phyloP scores from a whole-genome alignment of 441 rosid species.

The Theobroma grandiflorum region DNA sequence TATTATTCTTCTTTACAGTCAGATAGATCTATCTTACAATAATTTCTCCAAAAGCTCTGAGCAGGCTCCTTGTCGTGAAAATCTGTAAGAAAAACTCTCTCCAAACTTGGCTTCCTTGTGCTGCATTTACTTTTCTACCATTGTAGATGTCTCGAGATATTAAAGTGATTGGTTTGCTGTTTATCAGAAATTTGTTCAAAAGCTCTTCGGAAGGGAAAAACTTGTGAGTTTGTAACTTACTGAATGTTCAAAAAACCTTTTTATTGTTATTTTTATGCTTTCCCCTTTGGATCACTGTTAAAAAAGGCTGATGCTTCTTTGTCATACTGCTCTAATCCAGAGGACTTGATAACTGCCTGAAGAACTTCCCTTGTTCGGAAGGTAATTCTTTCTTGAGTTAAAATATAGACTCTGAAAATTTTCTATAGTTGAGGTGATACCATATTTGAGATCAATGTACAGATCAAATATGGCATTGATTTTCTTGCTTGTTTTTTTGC shows the following conservation, averaged over 20 bases:
- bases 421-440: not conserved
- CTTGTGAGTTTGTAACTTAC: constrained; percentile 37
- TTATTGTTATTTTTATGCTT: not conserved
- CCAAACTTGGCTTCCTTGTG: not conserved
- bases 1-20: constrained; percentile 31
- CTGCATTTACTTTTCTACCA: not conserved
- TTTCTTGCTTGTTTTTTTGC: not conserved
- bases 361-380: constrained; percentile 35
- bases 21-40: constrained; percentile 48
- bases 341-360: constrained; percentile 30
- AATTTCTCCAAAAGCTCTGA: constrained; percentile 34
- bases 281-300: not conserved
- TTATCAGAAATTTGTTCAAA: constrained; percentile 44
- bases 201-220: constrained; percentile 43
- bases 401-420: not conserved
- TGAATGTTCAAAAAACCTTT: not conserved
- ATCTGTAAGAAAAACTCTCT: constrained; percentile 35
- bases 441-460: not conserved
- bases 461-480: not conserved
- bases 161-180: constrained; percentile 14
- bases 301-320: constrained; percentile 20
- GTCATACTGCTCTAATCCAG: constrained; percentile 19
- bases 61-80: constrained; percentile 34
- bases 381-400: constrained; percentile 26
- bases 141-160: not conserved